Percentiles rank a stretch among this genome's conserved stretches.
These are phyloP conservation scores for Xerocomus minutiporus DNA, from an alignment of 1,284 basidiomycete species.

Conservation along the genomic window DNA sequence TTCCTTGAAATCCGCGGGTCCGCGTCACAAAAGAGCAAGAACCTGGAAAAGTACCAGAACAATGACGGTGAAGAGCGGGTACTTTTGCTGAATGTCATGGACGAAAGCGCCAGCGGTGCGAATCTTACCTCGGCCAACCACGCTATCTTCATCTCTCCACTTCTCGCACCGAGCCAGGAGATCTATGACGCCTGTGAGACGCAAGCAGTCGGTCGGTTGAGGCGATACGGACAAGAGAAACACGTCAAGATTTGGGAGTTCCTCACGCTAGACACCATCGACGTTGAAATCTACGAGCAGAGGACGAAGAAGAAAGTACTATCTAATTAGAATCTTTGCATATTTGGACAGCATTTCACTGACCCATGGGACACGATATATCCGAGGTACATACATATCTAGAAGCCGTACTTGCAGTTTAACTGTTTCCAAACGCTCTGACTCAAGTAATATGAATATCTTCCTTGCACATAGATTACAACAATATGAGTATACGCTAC, in stretches of 20 bases:
- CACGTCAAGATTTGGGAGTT: constrained; percentile 80
- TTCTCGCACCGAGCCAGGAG: constrained; percentile 73
- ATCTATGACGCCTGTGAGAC: constrained; percentile 85
- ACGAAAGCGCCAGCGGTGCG: constrained; percentile 89
- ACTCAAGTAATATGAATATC: too few species aligned
- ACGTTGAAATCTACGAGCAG: constrained; percentile 70
- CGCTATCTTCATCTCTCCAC: constrained; percentile 89
- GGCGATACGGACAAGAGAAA: constrained; percentile 81
- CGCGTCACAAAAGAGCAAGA: constrained; percentile 73
- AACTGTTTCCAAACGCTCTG: too few species aligned
- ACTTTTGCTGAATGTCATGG: constrained; percentile 85
- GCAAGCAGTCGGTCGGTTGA: constrained; percentile 85
- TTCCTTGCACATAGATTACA: constrained; percentile 9
- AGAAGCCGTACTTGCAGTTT: not conserved
- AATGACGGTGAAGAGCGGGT: constrained; percentile 70
- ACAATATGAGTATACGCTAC: constrained; percentile 15
- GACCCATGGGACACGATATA: constrained; percentile 4
- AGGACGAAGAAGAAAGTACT: constrained; percentile 36
- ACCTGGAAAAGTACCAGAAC: constrained; percentile 80
- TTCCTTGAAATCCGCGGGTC: constrained; percentile 82
- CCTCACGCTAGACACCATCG: constrained; percentile 80
- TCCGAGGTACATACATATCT: not conserved
- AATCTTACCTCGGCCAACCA: constrained; percentile 93
- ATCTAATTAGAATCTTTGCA: constrained; percentile 15
- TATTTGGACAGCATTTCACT: not conserved